Evolutionary conservation across 2,329 filamentous ascomycete genomes (phyloP).

Genomic region (Nigrospora osmanthi): DNA sequence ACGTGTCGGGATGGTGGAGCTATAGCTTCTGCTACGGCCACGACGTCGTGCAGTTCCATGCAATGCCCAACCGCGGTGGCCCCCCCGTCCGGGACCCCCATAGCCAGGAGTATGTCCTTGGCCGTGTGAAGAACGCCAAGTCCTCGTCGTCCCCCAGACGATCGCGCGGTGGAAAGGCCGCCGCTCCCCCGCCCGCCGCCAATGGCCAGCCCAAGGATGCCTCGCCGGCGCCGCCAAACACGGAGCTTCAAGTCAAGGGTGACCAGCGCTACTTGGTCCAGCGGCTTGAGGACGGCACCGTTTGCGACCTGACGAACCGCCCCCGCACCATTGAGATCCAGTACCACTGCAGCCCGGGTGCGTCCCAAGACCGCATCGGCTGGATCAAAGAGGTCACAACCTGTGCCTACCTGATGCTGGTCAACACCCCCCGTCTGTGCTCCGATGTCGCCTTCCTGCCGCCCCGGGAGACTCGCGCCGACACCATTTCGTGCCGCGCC

Average conservation of each 20-base stretch:
- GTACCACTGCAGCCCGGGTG: constrained; percentile 69
- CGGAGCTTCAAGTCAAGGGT: constrained; percentile 71
- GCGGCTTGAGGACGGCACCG: constrained; percentile 68
- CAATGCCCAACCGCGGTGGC: constrained; percentile 61
- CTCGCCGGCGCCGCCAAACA: constrained; percentile 32
- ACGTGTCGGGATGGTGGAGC: constrained; percentile 85
- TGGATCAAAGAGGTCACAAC: constrained; percentile 92
- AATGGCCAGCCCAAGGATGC: constrained; percentile 10
- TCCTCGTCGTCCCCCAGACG: constrained; percentile 14
- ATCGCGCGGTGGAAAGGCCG: constrained; percentile 4
- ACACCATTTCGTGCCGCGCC: constrained; percentile 68
- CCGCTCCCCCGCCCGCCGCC: constrained; percentile 7
- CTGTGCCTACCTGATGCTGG: constrained; percentile 87
- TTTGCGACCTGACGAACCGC: constrained; percentile 78
- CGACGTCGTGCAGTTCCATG: constrained; percentile 86
- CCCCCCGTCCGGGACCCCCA: constrained; percentile 71
- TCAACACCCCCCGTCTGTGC: constrained; percentile 84
- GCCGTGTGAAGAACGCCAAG: constrained; percentile 39
- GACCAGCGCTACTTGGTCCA: constrained; percentile 84
- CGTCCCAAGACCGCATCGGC: constrained; percentile 67
- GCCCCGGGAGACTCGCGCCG: constrained; percentile 67
- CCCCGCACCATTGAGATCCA: constrained; percentile 80
- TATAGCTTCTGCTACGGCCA: constrained; percentile 90
- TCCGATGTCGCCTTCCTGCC: constrained; percentile 81
- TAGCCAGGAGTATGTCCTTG: constrained; percentile 71